These are phyloP conservation scores for Fistulinella cinereoalba DNA, from an alignment of 1,284 basidiomycete genomes.

Conservation along the genomic window DNA sequence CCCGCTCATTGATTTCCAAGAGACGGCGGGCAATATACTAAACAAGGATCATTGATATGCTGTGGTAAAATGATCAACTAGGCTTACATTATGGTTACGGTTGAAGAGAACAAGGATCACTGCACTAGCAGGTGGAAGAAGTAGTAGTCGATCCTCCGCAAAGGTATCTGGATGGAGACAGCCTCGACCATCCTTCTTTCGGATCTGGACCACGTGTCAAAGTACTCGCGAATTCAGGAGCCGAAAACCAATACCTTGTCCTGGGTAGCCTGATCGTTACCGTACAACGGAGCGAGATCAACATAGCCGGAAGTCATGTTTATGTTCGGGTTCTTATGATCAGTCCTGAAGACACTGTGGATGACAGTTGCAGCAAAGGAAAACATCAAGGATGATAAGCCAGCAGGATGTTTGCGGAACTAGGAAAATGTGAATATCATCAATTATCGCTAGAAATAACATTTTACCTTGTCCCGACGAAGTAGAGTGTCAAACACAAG, in stretches of 20 bases:
- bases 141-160: slow-evolving; percentile 73
- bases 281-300: slow-evolving; percentile 80
- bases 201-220: slow-evolving; percentile 28
- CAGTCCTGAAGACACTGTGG: slow-evolving; percentile 76
- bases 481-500: slow-evolving; percentile 68
- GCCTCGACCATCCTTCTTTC: slow-evolving; percentile 63
- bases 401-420: slow-evolving; percentile 76
- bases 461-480: slow-evolving; percentile 33
- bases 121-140: slow-evolving; percentile 76
- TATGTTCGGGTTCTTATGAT: slow-evolving; percentile 60
- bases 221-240: not conserved
- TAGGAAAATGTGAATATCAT: slow-evolving; percentile 26
- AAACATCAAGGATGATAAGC: slow-evolving; percentile 78
- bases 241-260: slow-evolving; percentile 42
- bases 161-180: slow-evolving; percentile 68
- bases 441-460: not conserved
- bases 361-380: slow-evolving; percentile 80
- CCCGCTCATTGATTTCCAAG: slow-evolving; percentile 75
- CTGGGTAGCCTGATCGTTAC: slow-evolving; percentile 61
- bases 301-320: slow-evolving; percentile 89
- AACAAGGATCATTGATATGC: not conserved
- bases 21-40: slow-evolving; percentile 80
- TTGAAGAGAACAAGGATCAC: slow-evolving; percentile 77
- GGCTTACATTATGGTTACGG: slow-evolving; percentile 79
- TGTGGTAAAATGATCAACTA: not conserved